Evolutionary conservation across 164 flowering plant genomes (phyloP), one percentile per base, ranked within the genome.

Genomic region (Berberis vulgaris): DNA sequence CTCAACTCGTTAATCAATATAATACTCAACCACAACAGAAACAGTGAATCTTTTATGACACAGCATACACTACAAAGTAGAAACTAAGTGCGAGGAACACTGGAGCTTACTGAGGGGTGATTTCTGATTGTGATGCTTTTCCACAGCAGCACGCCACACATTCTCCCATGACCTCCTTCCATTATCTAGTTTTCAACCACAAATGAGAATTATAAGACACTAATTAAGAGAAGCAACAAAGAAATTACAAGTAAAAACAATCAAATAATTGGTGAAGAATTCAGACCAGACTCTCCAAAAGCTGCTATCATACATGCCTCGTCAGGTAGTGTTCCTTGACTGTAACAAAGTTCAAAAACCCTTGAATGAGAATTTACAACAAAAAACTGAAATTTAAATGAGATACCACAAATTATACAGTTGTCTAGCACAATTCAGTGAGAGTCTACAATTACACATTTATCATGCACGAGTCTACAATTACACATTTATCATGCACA

Each of bases 231-330:
- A 47, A 11, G 50, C 10, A 41, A 57, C 6, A 43, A 65, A 57
- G 2, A 42, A 46, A 6, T n/a, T 1, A 42, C 67, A 70, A 7
- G 42, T 1, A 62, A 57, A 56, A 13, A 12, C 12, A 7, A 7
- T 6, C 10, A 52, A 3, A 26, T 9, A 52, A 7, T 52, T 6
- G 11, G 8, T 10, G 3, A 52, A 10, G 1, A 11, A 52, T 10
- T 10, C 54, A 73, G 43, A 84, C 96, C 95, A 66, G 81, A 65
- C 71, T 81, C 87, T 53, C 96, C 99, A 80, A 91, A 95, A 61
- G 99, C 98, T 9, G 99, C 82, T 42, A 79, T 57, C 97, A 95
- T 92, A 65, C 85, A 82, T 43, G 91, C 84, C 71, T 95, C 99
- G 61, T 91, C 97, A 46, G 99, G 99, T 65, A 81, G 79, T 49